A percentile compares a stretch with the other conserved stretches of the same genome.
Evolutionary conservation across 1,284 basidiomycete genomes (phyloP).

Genomic region (Ustilago vetiveriae): DNA sequence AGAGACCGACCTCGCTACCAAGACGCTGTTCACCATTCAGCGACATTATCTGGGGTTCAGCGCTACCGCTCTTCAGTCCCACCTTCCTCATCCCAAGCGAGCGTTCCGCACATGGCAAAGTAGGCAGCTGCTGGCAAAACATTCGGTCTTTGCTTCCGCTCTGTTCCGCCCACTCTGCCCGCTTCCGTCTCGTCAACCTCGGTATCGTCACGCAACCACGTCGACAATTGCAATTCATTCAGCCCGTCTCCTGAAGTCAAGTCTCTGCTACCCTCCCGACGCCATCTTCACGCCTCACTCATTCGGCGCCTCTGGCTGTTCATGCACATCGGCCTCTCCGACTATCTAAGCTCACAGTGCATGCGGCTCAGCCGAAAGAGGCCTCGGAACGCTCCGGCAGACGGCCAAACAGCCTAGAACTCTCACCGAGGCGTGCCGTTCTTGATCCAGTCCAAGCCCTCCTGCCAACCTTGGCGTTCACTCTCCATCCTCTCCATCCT

Average conservation of each 20-base stretch:
- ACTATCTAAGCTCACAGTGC: slow-evolving; percentile 22
- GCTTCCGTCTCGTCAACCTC: too few species aligned
- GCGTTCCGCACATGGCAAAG: too few species aligned
- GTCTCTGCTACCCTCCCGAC: too few species aligned
- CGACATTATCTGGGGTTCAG: slow-evolving; percentile 1
- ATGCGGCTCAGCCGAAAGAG: slow-evolving; percentile 7
- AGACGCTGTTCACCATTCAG: background rate
- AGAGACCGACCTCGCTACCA: background rate
- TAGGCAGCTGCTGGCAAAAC: too few species aligned
- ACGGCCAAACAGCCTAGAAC: too few species aligned
- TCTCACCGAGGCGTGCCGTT: too few species aligned
- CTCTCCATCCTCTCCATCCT: background rate
- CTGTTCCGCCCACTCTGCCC: too few species aligned
- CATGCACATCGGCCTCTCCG: slow-evolving; percentile 1
- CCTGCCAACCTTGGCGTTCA: background rate
- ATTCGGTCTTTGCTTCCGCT: too few species aligned
- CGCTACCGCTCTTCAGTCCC: background rate
- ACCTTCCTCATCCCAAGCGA: too few species aligned
- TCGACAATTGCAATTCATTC: background rate
- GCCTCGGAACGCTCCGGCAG: slow-evolving; percentile 16
- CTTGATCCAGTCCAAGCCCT: too few species aligned
- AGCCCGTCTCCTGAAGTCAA: too few species aligned
- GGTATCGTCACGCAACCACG: too few species aligned
- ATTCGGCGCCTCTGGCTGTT: background rate
- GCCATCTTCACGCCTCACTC: background rate